Base-by-base conservation (phyloP, 345 rosid genomes). In the Populus alba region DNA sequence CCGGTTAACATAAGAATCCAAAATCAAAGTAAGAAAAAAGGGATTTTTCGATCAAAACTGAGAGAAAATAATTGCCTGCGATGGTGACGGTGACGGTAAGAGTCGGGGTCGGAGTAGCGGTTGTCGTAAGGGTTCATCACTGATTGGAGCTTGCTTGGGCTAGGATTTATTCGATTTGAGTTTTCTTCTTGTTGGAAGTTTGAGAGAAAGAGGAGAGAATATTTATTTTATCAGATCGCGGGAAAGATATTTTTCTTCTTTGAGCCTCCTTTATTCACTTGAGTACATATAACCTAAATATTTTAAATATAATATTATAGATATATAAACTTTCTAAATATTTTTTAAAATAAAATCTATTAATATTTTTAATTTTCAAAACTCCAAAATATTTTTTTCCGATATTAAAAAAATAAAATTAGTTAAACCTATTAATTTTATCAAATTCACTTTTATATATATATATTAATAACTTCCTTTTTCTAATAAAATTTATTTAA, bases 51-150 rank as follows among this genome's bases (percentile, higher is more conserved):
- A 29, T 38, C 20, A 68, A 29, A 25, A 25, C 29, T 33, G 22
- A 29, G 29, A 45, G 29, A 25, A 67, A 9, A 3, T 11, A 25
- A 68, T 10, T 86, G 91, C 98, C 97, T 91, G 75, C 94, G 86
- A n/a, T 96, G 92, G 47, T 87, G 90, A n/a, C 97, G 92, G 53
- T 87, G 90, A 81, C 93, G 98, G 83, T 92, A 91, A 27, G 97
- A 94, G 73, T 87, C 88, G 1, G 98, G 97, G 71, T 92, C 98
- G 76, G 88, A 77, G 57, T 87, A 91, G 76, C 98, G 84, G 69
- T 88, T 88, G 73, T 94, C 98, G 74, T 86, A 79, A 8, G 88
- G 90, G 75, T 86, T 89, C 97, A 92, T 90, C 68, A 49, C 13
- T 23, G 38, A 65, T 5, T 3, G 2, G 10, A 16, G 16, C 63